A percentile compares a stretch with the other conserved stretches of the same genome.
These are phyloP conservation scores for Henningerozyma blattae DNA, from an alignment of 805 yeast genomes.

Conservation along the genomic window DNA sequence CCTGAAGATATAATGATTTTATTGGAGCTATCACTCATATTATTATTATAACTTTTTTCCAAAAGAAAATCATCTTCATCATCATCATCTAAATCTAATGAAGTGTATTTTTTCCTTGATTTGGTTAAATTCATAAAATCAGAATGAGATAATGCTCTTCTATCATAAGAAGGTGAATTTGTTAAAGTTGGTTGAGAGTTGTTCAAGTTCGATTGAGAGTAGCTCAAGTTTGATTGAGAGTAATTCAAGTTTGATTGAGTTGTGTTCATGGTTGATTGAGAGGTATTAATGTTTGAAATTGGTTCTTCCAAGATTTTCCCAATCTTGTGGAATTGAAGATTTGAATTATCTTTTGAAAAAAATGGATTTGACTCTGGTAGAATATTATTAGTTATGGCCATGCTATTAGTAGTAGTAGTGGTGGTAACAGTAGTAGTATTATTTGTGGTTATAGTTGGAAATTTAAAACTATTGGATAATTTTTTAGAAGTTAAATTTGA, in stretches of 20 bases:
- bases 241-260: background rate
- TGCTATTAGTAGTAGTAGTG: background rate
- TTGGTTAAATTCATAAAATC: background rate
- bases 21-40: too few relatives aligned
- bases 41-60: slow-evolving; percentile 7
- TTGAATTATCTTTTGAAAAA: too few relatives aligned
- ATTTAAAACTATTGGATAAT: background rate
- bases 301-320: background rate
- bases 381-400: too few relatives aligned
- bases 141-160: background rate
- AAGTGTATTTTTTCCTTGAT: background rate
- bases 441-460: background rate
- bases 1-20: slow-evolving; percentile 50
- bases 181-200: background rate
- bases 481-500: background rate
- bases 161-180: background rate
- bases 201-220: background rate
- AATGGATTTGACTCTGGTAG: background rate
- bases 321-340: too few relatives aligned
- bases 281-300: too few relatives aligned
- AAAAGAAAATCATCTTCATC: slow-evolving; percentile 5
- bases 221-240: too few relatives aligned
- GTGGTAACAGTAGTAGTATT: background rate
- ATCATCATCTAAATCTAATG: slow-evolving; percentile 8
- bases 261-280: background rate